These are phyloP conservation scores for Sclerotinia subarctica DNA, from an alignment of 2,329 filamentous ascomycete genomes.

Conservation along the genomic window DNA sequence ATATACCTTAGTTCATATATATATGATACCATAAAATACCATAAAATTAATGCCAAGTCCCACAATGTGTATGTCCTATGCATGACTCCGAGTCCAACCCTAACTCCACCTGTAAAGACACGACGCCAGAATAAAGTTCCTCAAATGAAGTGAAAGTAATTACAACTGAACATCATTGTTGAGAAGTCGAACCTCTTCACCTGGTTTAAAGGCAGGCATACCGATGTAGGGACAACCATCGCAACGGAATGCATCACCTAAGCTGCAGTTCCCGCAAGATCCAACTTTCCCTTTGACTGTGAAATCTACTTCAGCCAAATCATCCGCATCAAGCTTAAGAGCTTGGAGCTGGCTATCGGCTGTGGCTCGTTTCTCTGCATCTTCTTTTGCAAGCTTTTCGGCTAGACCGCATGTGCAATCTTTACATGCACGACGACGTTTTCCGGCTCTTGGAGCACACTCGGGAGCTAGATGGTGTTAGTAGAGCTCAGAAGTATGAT, in stretches of 20 bases:
- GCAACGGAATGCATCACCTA: slow-evolving; percentile 85
- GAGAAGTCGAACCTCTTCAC: slow-evolving; percentile 85
- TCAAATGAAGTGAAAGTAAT: slow-evolving; percentile 21
- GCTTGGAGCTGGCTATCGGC: slow-evolving; percentile 64
- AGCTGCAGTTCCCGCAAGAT: slow-evolving; percentile 87
- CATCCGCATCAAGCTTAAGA: slow-evolving; percentile 70
- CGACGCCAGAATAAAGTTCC: neutral
- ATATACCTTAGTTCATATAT: neutral
- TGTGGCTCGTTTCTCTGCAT: slow-evolving; percentile 61
- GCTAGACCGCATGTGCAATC: slow-evolving; percentile 96
- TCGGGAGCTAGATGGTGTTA: slow-evolving; percentile 60
- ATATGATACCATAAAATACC: slow-evolving; percentile 3
- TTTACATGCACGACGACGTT: slow-evolving; percentile 91
- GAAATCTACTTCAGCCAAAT: slow-evolving; percentile 89
- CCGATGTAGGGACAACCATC: slow-evolving; percentile 80
- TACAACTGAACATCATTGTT: slow-evolving; percentile 84
- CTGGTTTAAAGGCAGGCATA: slow-evolving; percentile 92
- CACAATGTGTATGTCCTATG: slow-evolving; percentile 4
- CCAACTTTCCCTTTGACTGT: slow-evolving; percentile 97
- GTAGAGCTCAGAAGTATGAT: slow-evolving; percentile 11
- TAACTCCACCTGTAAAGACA: neutral
- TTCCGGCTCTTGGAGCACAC: slow-evolving; percentile 82
- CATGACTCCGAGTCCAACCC: slow-evolving; percentile 12
- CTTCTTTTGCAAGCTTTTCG: slow-evolving; percentile 81
- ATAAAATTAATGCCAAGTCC: neutral